A percentile compares a stretch with the other conserved stretches of the same genome.
These are phyloP conservation scores for Pittosporum tobira DNA, from an alignment of 129 eudicot genomes.

Conservation along the genomic window DNA sequence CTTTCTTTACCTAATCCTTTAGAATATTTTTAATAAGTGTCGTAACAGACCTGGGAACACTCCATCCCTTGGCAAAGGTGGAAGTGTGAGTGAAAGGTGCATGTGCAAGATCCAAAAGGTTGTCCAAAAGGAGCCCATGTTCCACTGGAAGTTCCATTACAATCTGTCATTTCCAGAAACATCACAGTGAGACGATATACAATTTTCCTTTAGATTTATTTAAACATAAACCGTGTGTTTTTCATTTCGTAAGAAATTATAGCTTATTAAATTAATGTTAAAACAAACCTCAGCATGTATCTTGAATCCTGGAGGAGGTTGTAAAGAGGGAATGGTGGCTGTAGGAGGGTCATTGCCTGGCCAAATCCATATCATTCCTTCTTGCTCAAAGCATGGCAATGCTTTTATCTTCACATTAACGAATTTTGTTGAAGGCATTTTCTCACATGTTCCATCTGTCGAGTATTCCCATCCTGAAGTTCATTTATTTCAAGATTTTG, in stretches of 20 bases:
- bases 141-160: constrained; percentile 98
- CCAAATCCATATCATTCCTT: constrained; percentile 99
- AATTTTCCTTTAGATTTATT: neutral
- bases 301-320: constrained; percentile 78
- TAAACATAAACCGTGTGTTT: neutral
- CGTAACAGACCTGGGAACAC: constrained; percentile 67
- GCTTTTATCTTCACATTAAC: constrained; percentile 73
- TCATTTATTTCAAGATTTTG: neutral
- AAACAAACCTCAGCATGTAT: constrained; percentile 94
- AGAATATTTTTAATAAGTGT: neutral
- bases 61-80: constrained; percentile 98
- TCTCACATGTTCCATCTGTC: constrained; percentile 80
- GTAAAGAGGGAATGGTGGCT: constrained; percentile 64
- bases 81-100: constrained; percentile 97
- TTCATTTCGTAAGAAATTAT: neutral
- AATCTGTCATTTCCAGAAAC: constrained; percentile 34
- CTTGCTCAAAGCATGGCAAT: constrained; percentile 79
- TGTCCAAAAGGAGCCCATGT: constrained; percentile 93
- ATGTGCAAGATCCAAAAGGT: constrained; percentile 93
- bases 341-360: constrained; percentile 86
- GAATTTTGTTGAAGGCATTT: constrained; percentile 91
- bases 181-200: neutral
- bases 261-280: neutral
- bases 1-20: neutral
- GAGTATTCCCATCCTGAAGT: constrained; percentile 88